Evolutionary conservation across 179 eudicot species (phyloP).

Genomic region (Heliamphora ciliata): DNA sequence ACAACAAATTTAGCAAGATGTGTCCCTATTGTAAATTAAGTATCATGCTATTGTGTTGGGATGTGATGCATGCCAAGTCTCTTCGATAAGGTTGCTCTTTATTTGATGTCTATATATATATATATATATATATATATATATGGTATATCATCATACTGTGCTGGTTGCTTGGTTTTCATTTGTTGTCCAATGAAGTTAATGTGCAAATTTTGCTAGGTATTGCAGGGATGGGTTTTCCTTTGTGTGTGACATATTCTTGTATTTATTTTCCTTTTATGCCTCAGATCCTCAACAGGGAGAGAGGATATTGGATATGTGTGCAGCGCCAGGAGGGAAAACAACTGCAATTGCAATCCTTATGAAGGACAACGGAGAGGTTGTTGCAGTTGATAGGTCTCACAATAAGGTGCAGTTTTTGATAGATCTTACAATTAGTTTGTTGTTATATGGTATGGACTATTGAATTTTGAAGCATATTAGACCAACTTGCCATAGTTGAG

Average conservation of each 20-base stretch:
- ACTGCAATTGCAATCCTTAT: constrained; percentile 91
- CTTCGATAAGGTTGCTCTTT: background rate
- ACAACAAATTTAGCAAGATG: background rate
- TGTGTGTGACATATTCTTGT: background rate
- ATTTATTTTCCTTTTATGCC: background rate
- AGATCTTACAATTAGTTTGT: background rate
- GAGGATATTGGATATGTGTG: constrained; percentile 81
- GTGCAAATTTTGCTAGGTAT: background rate
- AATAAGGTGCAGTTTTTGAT: constrained; percentile 58
- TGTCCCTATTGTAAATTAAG: background rate
- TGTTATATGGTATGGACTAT: background rate
- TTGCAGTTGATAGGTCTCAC: constrained; percentile 92
- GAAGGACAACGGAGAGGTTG: constrained; percentile 80
- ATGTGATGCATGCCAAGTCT: background rate
- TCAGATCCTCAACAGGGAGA: constrained; percentile 86
- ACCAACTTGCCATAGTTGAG: background rate
- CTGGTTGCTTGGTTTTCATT: background rate
- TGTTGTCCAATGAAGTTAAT: background rate
- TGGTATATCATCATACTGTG: background rate
- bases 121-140: no score
- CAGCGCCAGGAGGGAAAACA: constrained; percentile 98
- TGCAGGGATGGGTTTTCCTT: background rate
- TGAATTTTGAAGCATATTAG: background rate
- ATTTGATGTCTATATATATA: background rate
- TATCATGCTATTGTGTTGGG: background rate